Conservation (phyloP, 2,329 filamentous ascomycete genomes). For the Chaetomiaceae sp. region DNA sequence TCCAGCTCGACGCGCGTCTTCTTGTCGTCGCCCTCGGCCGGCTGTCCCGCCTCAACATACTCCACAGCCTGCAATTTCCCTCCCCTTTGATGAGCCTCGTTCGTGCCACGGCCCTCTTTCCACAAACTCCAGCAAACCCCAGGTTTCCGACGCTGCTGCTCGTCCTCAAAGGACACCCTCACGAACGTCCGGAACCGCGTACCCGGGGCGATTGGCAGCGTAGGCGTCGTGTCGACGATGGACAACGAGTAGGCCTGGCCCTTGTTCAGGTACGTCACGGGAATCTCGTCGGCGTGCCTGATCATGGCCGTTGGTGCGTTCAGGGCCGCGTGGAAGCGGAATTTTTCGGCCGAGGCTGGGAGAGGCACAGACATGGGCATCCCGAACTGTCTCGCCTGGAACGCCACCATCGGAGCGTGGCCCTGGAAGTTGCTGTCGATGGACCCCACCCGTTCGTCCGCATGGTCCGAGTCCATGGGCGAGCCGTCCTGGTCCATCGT, state of each 20-base stretch:
- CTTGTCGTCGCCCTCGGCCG: slow-evolving; percentile 57
- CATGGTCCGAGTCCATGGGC: slow-evolving; percentile 53
- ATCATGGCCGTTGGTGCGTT: slow-evolving; percentile 97
- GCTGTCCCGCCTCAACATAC: slow-evolving; percentile 66
- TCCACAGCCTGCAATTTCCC: slow-evolving; percentile 93
- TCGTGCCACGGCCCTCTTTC: slow-evolving; percentile 95
- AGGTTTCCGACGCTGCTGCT: slow-evolving; percentile 77
- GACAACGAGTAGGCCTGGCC: slow-evolving; percentile 88
- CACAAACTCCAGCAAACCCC: slow-evolving; percentile 68
- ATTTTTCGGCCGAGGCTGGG: slow-evolving; percentile 59
- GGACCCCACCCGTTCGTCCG: slow-evolving; percentile 45
- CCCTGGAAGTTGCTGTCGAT: slow-evolving; percentile 58
- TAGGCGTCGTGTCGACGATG: slow-evolving; percentile 68
- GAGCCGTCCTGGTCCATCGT: slow-evolving; percentile 70
- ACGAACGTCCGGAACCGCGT: slow-evolving; percentile 82
- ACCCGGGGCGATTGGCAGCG: slow-evolving; percentile 51
- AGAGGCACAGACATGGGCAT: slow-evolving; percentile 41
- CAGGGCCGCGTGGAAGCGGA: slow-evolving; percentile 82
- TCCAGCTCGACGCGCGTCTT: slow-evolving; percentile 65
- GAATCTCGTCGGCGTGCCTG: slow-evolving; percentile 81
- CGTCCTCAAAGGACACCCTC: slow-evolving; percentile 94
- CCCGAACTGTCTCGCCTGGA: slow-evolving; percentile 44
- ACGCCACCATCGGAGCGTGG: slow-evolving; percentile 53
- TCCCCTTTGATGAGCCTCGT: slow-evolving; percentile 88
- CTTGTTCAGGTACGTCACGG: slow-evolving; percentile 97